Percentiles rank a stretch among this genome's conserved stretches.
Conservation (phyloP, 2,329 filamentous ascomycete species). For the Myriosclerotinia scirpicola region DNA sequence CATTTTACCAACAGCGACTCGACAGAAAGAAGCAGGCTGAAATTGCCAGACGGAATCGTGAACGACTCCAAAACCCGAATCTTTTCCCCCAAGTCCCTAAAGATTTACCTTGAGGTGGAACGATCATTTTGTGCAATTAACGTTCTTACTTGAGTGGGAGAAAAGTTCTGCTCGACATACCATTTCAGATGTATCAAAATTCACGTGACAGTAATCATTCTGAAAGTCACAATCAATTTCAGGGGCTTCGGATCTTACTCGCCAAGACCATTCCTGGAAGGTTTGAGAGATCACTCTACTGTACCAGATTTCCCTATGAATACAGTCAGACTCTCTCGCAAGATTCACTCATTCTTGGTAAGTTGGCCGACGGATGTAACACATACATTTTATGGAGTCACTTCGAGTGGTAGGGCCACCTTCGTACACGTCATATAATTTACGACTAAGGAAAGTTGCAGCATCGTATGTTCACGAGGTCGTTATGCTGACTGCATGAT, state of each 20-base stretch:
- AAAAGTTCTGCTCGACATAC: background rate
- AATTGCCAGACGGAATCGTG: constrained; percentile 74
- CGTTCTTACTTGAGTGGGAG: background rate
- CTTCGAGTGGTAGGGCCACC: background rate
- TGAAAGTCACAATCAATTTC: background rate
- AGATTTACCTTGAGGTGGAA: constrained; percentile 46
- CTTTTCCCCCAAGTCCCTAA: constrained; percentile 86
- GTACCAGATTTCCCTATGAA: background rate
- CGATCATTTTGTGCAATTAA: background rate
- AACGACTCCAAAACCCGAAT: constrained; percentile 73
- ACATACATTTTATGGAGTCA: constrained; percentile 14
- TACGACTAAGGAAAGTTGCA: constrained; percentile 4
- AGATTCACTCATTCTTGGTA: background rate
- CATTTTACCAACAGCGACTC: constrained; percentile 83
- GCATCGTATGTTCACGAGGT: constrained; percentile 27
- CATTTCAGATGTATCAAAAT: background rate
- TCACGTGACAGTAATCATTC: background rate
- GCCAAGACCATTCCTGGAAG: background rate
- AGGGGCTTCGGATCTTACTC: background rate
- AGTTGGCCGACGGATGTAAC: constrained; percentile 9
- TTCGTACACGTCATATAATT: constrained; percentile 23
- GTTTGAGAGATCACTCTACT: background rate
- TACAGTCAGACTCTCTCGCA: constrained; percentile 16
- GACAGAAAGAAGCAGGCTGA: constrained; percentile 78
- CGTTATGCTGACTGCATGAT: constrained; percentile 23